Conservation (phyloP, 805 yeast genomes). For the Lachancea waltii region DNA sequence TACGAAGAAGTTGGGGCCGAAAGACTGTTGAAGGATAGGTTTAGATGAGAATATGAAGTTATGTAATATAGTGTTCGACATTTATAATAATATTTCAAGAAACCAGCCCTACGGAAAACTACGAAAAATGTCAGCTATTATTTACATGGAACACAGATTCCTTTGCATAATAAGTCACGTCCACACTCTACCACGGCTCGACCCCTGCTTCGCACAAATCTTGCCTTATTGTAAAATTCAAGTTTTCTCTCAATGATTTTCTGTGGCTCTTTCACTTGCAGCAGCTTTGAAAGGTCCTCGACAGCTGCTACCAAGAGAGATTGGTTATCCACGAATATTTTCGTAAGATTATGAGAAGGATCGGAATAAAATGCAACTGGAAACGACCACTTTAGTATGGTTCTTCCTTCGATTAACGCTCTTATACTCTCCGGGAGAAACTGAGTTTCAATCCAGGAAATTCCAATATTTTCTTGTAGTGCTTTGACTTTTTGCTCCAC, state of each 20-base stretch:
- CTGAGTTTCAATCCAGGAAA: conserved; percentile 84
- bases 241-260: conserved; percentile 31
- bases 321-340: conserved; percentile 67
- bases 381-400: conserved; percentile 84
- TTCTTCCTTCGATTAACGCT: conserved; percentile 59
- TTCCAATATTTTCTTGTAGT: conserved; percentile 56
- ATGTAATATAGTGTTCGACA: conserved; percentile 4
- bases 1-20: conserved; percentile 85
- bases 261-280: conserved; percentile 38
- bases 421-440: conserved; percentile 70
- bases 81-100: not conserved
- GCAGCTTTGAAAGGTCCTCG: conserved; percentile 59
- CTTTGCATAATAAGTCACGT: conserved; percentile 30
- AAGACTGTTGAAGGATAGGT: conserved; percentile 70
- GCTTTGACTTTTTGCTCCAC: conserved; percentile 58
- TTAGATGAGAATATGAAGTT: conserved; percentile 43
- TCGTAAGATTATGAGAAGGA: conserved; percentile 43
- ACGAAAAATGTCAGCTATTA: not conserved
- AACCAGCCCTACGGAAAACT: not conserved
- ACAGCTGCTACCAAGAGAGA: conserved; percentile 56
- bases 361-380: conserved; percentile 67
- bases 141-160: conserved; percentile 24
- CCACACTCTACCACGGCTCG: conserved; percentile 35
- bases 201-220: conserved; percentile 33
- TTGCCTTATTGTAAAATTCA: conserved; percentile 35